Conservation (phyloP, 140 eudicot species). For the Erigeron philadelphicus region DNA sequence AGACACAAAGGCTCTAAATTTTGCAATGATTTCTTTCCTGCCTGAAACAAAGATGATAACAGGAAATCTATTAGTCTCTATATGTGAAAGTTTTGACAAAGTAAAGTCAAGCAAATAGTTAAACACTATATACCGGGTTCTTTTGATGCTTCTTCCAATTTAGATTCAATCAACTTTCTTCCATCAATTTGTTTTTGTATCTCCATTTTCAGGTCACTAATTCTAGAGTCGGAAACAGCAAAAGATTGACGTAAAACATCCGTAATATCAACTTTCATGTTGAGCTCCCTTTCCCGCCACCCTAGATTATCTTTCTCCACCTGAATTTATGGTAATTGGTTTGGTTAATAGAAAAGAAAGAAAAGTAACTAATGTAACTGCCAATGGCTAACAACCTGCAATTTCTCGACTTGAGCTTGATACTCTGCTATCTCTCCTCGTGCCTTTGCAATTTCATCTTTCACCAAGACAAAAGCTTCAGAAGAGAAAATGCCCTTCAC, state of each 20-base stretch:
- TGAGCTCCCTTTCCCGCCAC: constrained; percentile 79
- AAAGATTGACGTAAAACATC: constrained; percentile 62
- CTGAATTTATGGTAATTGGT: constrained; percentile 33
- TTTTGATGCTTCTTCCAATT: constrained; percentile 67
- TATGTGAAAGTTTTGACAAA: constrained; percentile 14
- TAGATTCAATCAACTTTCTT: constrained; percentile 50
- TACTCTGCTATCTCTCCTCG: constrained; percentile 56
- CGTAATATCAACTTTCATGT: constrained; percentile 52
- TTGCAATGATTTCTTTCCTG: constrained; percentile 81
- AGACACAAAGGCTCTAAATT: constrained; percentile 71
- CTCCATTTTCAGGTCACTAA: constrained; percentile 56
- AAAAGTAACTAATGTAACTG: constrained; percentile 29
- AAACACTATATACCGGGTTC: constrained; percentile 59
- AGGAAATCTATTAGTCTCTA: constrained; percentile 14
- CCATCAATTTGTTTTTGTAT: constrained; percentile 50
- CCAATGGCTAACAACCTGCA: constrained; percentile 70
- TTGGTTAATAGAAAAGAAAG: constrained; percentile 7
- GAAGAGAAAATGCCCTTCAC: constrained; percentile 65
- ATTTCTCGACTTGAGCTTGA: constrained; percentile 61
- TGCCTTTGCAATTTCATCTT: constrained; percentile 80
- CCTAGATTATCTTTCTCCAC: constrained; percentile 76
- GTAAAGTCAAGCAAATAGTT: neutral
- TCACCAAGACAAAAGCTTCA: constrained; percentile 52
- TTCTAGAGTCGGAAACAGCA: constrained; percentile 52
- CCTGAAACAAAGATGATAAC: constrained; percentile 42